Base-by-base conservation (phyloP, 768 basidiomycete species). In the Coprinellus micaceus region DNA sequence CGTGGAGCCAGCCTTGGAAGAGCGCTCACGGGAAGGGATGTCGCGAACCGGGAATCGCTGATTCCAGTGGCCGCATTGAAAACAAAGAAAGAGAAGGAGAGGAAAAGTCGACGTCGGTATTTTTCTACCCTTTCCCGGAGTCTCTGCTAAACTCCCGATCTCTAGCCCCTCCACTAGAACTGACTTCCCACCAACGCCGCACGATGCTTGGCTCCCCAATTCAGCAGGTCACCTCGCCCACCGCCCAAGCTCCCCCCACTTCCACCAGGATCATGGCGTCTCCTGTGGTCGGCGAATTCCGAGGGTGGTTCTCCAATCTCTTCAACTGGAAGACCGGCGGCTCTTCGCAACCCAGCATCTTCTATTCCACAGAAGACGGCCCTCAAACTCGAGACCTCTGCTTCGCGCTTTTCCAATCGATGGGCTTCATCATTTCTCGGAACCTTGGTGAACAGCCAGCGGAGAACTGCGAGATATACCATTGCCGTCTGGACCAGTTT, bases 291-390 rank as follows among this genome's bases (percentile, higher is more conserved):
- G 86, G 86, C 56, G 90, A 91, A 69, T 85, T 91, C 71, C 89
- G 88, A 67, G 89, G 88, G 30, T 97, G 95, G 95, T 95, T 98
- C 72, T 91, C 92, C 21, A 96, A 90, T 62, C 76, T 98, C 28
- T 98, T 98, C 77, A 90, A 86, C 69, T 97, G 93, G 90, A 94
- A 90, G 66, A 77, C 79, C 29, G 82, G 83, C 53, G 71, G 77
- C 22, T 77, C 64, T 71, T 65, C 62, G 13, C 69, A 67, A 55
- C 68, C 64, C 47, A 67, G 74, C 52, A 66, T 79, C 28, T 64
- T 83, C 21, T 87, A 85, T 66, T 89, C 88, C 3, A 61, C 71
- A 15, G 77, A 82, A 54, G 79, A 82, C 56, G 63, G 84, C 41
- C 69, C 71, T 15, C 77, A 79, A 33, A 94, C 93, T 4, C 82